phyloP scores from a whole-genome alignment of 2,329 filamentous ascomycete genomes.

The Colletotrichum scovillei region DNA sequence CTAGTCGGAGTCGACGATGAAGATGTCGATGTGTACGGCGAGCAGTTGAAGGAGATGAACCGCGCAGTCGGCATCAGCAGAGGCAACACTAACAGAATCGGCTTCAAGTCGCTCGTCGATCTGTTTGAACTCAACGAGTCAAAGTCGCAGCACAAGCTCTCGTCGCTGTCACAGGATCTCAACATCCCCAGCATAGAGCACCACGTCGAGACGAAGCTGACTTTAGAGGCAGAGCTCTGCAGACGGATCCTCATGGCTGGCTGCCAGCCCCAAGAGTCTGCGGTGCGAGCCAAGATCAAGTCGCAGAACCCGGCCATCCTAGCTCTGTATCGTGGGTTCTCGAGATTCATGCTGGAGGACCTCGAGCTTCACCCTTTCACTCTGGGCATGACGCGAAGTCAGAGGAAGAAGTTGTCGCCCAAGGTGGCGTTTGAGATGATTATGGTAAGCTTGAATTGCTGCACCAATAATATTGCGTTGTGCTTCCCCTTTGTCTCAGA shows the following conservation, averaged over 20 bases:
- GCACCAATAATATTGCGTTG: background rate
- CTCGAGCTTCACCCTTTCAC: conserved; percentile 42
- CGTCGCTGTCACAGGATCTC: conserved; percentile 8
- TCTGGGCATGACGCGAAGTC: conserved; percentile 40
- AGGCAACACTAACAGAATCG: conserved; percentile 40
- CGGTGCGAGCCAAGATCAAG: conserved; percentile 42
- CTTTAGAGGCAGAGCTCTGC: conserved; percentile 43
- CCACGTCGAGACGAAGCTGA: conserved; percentile 41
- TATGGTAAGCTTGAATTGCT: conserved; percentile 34
- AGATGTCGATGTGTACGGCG: conserved; percentile 52
- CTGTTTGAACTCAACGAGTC: conserved; percentile 50
- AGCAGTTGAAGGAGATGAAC: conserved; percentile 51
- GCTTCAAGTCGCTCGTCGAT: conserved; percentile 43
- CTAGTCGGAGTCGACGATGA: conserved; percentile 55
- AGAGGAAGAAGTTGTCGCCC: conserved; percentile 43
- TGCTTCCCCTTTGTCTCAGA: background rate
- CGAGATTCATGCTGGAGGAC: conserved; percentile 63
- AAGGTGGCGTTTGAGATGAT: conserved; percentile 49
- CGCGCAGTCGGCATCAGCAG: conserved; percentile 39
- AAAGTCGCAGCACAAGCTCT: conserved; percentile 37
- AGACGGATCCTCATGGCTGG: conserved; percentile 49
- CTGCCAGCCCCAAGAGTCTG: conserved; percentile 45
- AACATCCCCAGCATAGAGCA: conserved; percentile 50
- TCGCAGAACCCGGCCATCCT: conserved; percentile 51
- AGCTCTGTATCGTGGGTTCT: conserved; percentile 69